Conservation (phyloP, 768 basidiomycete species). For the Leucosporidium creatinivorum region DNA sequence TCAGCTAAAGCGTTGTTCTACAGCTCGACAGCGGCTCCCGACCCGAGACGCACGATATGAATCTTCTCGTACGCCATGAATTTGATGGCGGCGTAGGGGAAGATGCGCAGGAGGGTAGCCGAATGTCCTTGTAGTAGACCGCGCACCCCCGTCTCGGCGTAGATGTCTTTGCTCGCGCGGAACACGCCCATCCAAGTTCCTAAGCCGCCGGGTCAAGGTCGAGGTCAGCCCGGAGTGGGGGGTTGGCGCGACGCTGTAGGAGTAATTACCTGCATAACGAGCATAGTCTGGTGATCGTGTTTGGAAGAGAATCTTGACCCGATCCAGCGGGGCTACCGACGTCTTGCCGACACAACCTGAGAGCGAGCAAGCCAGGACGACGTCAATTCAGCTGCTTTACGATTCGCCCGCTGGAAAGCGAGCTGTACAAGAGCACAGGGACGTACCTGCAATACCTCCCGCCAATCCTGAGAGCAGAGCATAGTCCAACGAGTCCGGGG, state of each 20-base stretch:
- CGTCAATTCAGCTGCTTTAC: conserved; percentile 21
- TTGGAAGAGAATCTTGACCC: conserved; percentile 98
- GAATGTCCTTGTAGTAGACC: conserved; percentile 95
- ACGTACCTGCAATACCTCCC: conserved; percentile 87
- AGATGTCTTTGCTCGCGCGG: conserved; percentile 63
- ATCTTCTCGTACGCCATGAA: conserved; percentile 93
- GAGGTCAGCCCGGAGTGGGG: neutral
- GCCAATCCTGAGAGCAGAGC: conserved; percentile 78
- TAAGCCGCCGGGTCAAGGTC: conserved; percentile 38
- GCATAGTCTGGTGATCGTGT: conserved; percentile 90
- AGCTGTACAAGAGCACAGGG: conserved; percentile 7
- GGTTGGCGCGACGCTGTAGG: neutral
- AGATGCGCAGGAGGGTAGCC: conserved; percentile 84
- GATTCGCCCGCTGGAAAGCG: neutral
- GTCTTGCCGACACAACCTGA: conserved; percentile 37
- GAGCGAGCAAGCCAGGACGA: neutral
- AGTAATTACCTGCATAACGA: conserved; percentile 72
- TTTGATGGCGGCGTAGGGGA: conserved; percentile 94
- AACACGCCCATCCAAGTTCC: conserved; percentile 83
- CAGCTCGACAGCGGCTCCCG: neutral
- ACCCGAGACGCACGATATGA: conserved; percentile 52
- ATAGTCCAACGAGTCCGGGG: conserved; percentile 45
- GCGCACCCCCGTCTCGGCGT: conserved; percentile 51
- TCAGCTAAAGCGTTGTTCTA: neutral
- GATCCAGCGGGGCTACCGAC: conserved; percentile 73